Base-by-base conservation (phyloP, 2,329 filamentous ascomycete species). In the Pyrenochaeta sp. region DNA sequence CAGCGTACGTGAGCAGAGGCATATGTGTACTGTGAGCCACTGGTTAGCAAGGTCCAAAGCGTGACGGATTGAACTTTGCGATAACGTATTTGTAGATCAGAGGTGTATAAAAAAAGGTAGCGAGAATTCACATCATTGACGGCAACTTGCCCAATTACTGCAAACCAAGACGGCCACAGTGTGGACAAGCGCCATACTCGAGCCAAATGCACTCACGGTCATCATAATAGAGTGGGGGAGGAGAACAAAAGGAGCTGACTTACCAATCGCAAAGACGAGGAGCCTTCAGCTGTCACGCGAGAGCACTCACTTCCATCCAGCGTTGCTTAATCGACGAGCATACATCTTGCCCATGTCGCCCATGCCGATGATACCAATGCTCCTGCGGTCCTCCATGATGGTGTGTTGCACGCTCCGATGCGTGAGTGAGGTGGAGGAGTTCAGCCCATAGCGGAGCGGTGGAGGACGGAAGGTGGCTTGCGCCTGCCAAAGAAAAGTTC, bases 201-300 rank as follows among this genome's bases (percentile, higher is more conserved):
- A 98, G 94, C 94, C 94, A 98, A 98, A 98, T 98, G 94, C 94
- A 93, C 94, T 98, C 94, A 94, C 72, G 92, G 94, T 98, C 94
- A 98, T 98, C 94, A 96, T 93, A 77, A 78, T 79, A 71, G 63
- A 32, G 56, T 30, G 50, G 48, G 55, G 42, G 50, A 49, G 54
- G 52, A 44, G 12, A 55, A 58, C 50, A 50, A 58, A 47, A 49
- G 64, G 53, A 47, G 49, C 43, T 42, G 56, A 73, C 70, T 71
- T 72, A 73, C 71, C 65, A 73, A 59, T 56, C 48, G 50, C 50
- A 28, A 39, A 66, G 50, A 56, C 44, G 54, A 44, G 46, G 34
- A 40, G 46, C 54, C 45, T 37, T 44, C 25, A 24, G 58, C 52
- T 58, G 60, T 67, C 58, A 57, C 59, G 57, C 64, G 58, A 53